Evolutionary conservation across 495 filamentous ascomycete genomes (phyloP), one percentile per base, ranked within the genome.

Genomic region (Penicillium argentinense): DNA sequence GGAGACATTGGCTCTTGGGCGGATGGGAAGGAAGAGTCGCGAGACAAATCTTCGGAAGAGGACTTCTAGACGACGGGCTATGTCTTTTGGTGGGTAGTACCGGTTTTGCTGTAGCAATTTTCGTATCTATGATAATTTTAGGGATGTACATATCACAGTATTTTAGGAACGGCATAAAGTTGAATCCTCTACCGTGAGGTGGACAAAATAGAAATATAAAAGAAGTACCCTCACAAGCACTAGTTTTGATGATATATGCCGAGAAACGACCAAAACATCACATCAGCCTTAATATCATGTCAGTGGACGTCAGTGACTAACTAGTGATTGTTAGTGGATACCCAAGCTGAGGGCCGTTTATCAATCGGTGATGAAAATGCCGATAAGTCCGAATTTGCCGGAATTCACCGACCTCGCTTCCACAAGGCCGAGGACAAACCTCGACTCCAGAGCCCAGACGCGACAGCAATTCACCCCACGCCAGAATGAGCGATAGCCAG

Each of bases 1-100:
- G 6, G 72, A 75, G 42, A 67, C 59, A 6, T 40, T 75, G 49
- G 62, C 67, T 11, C 43, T 71, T 25, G 72, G 72, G 6, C 59
- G 69, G 14, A 51, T 62, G 55, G 67, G 68, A 7, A 57, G 56
- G 37, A 66, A 59, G 55, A 73, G 72, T 58, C 67, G 66, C 24
- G 68, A 71, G 54, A 59, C 61, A 21, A 49, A 45, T 30, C 9
- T 51, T 41, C 45, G 60, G 13, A 58, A 60, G 42, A 56, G 60
- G 14, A 29, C 48, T 5, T 49, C 43, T 5, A 29, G 53, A 16
- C 47, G 53, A 12, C 47, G 59, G 5, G 49, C 59, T 6, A 50
- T 57, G 47, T 63, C 59, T 0, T 52, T 57, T 30, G 47, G 50
- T 28, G 48, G 40, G 6, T 60, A 45, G 22, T 19, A 8, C 5